Conservation (phyloP, 352 stramenopile species). For the Pythium utonaiense region DNA sequence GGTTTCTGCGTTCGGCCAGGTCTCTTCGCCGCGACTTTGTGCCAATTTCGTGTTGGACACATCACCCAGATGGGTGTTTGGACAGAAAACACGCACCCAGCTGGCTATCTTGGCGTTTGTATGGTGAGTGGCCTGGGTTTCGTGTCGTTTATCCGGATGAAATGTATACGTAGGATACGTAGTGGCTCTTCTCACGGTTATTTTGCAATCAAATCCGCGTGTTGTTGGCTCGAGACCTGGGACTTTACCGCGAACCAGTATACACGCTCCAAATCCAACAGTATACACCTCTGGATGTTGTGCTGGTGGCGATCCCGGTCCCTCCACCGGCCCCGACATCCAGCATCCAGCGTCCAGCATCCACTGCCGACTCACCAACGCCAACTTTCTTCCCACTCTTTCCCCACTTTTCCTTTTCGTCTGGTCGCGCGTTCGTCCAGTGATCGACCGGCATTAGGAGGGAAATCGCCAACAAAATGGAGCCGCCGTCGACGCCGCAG, state of each 20-base stretch:
- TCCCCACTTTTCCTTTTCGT: neutral
- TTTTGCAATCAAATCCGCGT: too few species aligned
- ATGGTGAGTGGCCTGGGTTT: neutral
- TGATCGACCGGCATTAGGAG: neutral
- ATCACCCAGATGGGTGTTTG: too few species aligned
- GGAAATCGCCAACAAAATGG: constrained; percentile 19
- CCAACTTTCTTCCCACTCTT: neutral
- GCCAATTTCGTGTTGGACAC: neutral
- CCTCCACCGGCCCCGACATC: neutral
- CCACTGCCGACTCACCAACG: neutral
- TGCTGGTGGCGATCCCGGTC: too few species aligned
- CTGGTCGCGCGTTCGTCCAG: neutral
- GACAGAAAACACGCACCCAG: neutral
- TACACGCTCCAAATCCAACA: too few species aligned
- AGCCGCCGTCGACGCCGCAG: constrained; percentile 27
- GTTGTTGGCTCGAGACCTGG: too few species aligned
- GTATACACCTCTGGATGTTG: neutral
- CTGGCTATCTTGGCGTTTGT: constrained; percentile 10
- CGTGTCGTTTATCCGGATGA: constrained; percentile 8
- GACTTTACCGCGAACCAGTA: too few species aligned
- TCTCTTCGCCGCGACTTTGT: neutral
- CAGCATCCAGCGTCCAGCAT: neutral
- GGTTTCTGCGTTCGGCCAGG: too few species aligned
- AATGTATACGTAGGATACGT: constrained; percentile 18
- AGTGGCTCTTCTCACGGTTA: neutral